Conservation (phyloP, 1,139 yeast genomes). For the Taphrina wiesneri region DNA sequence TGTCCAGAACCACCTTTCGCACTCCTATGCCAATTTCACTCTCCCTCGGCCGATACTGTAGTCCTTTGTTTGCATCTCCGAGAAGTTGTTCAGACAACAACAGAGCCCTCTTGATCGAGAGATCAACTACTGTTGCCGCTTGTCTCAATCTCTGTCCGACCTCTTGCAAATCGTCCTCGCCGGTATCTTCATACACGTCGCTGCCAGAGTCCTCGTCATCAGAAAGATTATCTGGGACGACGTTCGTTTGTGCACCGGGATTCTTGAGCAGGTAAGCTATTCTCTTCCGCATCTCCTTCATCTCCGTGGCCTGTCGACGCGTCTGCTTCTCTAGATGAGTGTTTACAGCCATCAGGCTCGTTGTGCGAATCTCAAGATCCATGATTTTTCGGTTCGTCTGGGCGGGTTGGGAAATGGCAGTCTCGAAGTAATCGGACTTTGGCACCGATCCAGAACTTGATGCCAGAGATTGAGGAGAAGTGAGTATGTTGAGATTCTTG, state of each 20-base stretch:
- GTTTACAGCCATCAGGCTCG: conserved; percentile 40
- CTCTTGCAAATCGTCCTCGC: background rate
- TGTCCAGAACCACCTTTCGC: conserved; percentile 11
- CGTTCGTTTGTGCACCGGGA: background rate
- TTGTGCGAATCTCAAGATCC: conserved; percentile 40
- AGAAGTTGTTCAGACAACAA: conserved; percentile 23
- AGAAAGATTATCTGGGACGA: background rate
- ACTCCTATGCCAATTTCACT: conserved; percentile 25
- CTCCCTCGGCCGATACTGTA: conserved; percentile 23
- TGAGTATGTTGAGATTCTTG: background rate
- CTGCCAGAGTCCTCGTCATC: background rate
- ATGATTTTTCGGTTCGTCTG: conserved; percentile 36
- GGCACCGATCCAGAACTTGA: background rate
- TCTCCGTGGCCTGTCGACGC: conserved; percentile 37
- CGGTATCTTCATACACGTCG: background rate
- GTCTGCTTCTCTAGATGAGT: conserved; percentile 39
- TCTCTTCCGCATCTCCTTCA: conserved; percentile 35
- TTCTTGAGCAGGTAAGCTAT: background rate
- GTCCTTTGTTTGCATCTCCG: conserved; percentile 13
- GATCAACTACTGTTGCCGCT: conserved; percentile 4
- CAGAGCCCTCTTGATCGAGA: conserved; percentile 16
- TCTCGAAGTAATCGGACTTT: conserved; percentile 8
- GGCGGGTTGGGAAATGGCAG: conserved; percentile 13
- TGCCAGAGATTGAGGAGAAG: conserved; percentile 2
- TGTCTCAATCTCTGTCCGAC: background rate